These are phyloP conservation scores for Lathyrus oleraceus DNA, from an alignment of 306 rosid species.

Conservation along the genomic window DNA sequence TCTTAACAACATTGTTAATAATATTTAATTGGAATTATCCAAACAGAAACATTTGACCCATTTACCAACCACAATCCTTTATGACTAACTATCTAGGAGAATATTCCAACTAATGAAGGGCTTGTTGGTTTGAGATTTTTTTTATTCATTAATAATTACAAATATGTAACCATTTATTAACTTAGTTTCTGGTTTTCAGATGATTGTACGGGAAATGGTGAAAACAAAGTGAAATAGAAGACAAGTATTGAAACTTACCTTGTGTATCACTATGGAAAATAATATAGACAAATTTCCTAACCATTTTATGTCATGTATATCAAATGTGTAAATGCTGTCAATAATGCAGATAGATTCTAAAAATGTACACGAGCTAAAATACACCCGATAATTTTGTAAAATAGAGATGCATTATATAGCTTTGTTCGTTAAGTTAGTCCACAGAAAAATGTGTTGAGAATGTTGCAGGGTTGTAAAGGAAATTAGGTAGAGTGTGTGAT, in stretches of 20 bases:
- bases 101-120: slow-evolving; percentile 4
- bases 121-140: neutral
- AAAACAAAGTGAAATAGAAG: slow-evolving; percentile 1
- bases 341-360: slow-evolving; percentile 12
- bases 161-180: neutral
- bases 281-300: slow-evolving; percentile 9
- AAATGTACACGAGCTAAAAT: slow-evolving; percentile 17
- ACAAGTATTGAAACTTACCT: slow-evolving; percentile 13
- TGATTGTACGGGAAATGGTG: neutral
- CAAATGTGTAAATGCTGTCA: slow-evolving; percentile 3
- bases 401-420: slow-evolving; percentile 2
- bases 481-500: neutral
- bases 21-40: slow-evolving; percentile 7
- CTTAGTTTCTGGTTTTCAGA: neutral
- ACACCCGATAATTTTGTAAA: slow-evolving; percentile 8
- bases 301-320: neutral
- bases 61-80: neutral
- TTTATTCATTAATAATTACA: slow-evolving; percentile 6
- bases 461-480: slow-evolving; percentile 15
- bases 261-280: neutral
- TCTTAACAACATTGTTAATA: no score
- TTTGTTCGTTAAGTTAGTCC: neutral
- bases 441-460: slow-evolving; percentile 20
- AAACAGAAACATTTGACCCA: neutral
- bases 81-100: slow-evolving; percentile 5